Evolutionary conservation across 805 yeast species (phyloP).

Genomic region (Schwanniomyces pseudopolymorphus): DNA sequence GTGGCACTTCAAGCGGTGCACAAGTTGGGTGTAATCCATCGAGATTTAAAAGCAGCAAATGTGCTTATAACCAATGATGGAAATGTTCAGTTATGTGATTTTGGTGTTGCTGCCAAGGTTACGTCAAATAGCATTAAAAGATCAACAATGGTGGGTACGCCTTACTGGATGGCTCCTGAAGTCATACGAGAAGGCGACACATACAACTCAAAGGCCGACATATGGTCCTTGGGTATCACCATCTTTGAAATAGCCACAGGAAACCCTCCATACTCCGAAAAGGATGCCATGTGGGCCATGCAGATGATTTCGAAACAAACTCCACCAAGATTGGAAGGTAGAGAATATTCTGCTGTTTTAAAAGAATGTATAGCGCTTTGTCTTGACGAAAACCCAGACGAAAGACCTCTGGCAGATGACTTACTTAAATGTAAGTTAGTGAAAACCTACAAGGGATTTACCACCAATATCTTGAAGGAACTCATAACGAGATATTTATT

Average conservation of each 20-base stretch:
- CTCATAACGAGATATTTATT: constrained; percentile 68
- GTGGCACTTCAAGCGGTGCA: constrained; percentile 81
- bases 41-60: constrained; percentile 97
- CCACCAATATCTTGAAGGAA: constrained; percentile 67
- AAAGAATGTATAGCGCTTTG: constrained; percentile 91
- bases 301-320: constrained; percentile 87
- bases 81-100: constrained; percentile 87
- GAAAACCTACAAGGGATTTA: constrained; percentile 55
- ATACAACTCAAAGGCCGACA: constrained; percentile 89
- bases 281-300: constrained; percentile 94
- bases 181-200: constrained; percentile 89
- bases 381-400: constrained; percentile 89
- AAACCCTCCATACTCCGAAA: constrained; percentile 94
- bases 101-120: constrained; percentile 96
- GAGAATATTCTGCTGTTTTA: constrained; percentile 69
- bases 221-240: constrained; percentile 97
- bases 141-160: constrained; percentile 94
- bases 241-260: constrained; percentile 94
- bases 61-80: constrained; percentile 88
- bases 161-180: constrained; percentile 99
- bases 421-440: constrained; percentile 73
- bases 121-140: constrained; percentile 74
- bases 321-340: constrained; percentile 93
- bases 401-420: constrained; percentile 85
- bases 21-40: constrained; percentile 85